Conservation (phyloP, 1,284 basidiomycete species). For the Ceratobasidium sp. region DNA sequence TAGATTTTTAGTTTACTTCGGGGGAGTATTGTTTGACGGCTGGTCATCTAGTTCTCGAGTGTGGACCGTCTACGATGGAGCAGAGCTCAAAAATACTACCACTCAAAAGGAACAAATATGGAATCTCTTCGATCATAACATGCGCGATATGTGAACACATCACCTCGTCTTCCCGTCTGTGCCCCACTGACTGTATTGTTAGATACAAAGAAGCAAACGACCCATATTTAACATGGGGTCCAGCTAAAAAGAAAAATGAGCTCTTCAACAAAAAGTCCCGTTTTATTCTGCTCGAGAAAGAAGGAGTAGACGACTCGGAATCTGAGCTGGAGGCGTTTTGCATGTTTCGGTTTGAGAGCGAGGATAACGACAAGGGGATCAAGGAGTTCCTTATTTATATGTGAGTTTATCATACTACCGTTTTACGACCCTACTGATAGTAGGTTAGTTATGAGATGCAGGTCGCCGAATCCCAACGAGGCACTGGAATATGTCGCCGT, state of each 20-base stretch:
- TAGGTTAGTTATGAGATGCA: constrained; percentile 37
- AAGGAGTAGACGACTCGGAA: not conserved
- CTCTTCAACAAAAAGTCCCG: constrained; percentile 23
- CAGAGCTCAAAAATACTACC: constrained; percentile 12
- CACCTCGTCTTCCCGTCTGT: not conserved
- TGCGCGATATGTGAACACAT: constrained; percentile 32
- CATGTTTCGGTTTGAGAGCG: constrained; percentile 39
- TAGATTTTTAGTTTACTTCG: too few relatives aligned
- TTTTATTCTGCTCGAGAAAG: constrained; percentile 28
- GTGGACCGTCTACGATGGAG: constrained; percentile 32
- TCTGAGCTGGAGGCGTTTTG: constrained; percentile 35
- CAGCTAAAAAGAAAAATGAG: constrained; percentile 28
- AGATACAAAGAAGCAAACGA: constrained; percentile 37
- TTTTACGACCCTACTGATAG: not conserved
- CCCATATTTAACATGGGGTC: constrained; percentile 30
- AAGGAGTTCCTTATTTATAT: constrained; percentile 36
- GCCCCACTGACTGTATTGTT: not conserved
- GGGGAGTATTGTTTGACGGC: too few relatives aligned
- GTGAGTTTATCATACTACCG: not conserved
- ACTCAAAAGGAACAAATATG: constrained; percentile 30
- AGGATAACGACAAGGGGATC: constrained; percentile 10
- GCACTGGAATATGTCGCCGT: constrained; percentile 24
- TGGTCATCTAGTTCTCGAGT: not conserved
- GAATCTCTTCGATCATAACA: constrained; percentile 36
- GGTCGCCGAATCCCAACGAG: constrained; percentile 10